These are phyloP conservation scores for Coniosporium apollinis DNA, from an alignment of 495 filamentous ascomycete genomes.

Conservation along the genomic window DNA sequence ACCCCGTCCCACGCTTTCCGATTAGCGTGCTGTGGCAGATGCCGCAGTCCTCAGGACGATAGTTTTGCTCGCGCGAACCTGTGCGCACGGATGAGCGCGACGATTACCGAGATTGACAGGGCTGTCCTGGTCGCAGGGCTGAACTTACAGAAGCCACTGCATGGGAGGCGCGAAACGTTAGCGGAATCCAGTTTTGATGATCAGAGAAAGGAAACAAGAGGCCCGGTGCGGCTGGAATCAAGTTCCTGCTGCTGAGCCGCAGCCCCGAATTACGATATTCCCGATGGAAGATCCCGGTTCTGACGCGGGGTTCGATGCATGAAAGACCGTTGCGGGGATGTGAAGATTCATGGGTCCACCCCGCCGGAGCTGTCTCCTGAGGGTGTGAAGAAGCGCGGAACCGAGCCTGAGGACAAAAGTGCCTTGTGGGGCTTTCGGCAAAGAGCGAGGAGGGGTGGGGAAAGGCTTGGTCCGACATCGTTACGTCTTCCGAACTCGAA, in stretches of 20 bases:
- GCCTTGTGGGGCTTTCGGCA: slow-evolving; percentile 25
- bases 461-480: slow-evolving; percentile 26
- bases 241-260: too few species aligned
- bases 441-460: slow-evolving; percentile 18
- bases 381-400: neutral
- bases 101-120: neutral
- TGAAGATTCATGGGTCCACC: too few species aligned
- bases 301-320: too few species aligned
- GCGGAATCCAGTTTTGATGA: too few species aligned
- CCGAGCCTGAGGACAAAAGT: slow-evolving; percentile 15
- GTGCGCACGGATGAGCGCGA: neutral
- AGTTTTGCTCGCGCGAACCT: slow-evolving; percentile 63
- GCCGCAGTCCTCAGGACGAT: slow-evolving; percentile 59
- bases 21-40: slow-evolving; percentile 60
- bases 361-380: too few species aligned
- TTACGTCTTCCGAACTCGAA: neutral
- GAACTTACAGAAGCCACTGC: slow-evolving; percentile 11
- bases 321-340: too few species aligned
- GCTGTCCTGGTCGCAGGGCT: neutral
- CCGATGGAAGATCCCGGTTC: too few species aligned
- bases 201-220: too few species aligned
- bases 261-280: too few species aligned
- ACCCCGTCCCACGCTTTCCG: slow-evolving; percentile 55
- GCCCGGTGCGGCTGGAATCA: too few species aligned
- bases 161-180: too few species aligned